These are phyloP conservation scores for Neocatenulostroma microsporum DNA, from an alignment of 2,329 filamentous ascomycete genomes.

Conservation along the genomic window DNA sequence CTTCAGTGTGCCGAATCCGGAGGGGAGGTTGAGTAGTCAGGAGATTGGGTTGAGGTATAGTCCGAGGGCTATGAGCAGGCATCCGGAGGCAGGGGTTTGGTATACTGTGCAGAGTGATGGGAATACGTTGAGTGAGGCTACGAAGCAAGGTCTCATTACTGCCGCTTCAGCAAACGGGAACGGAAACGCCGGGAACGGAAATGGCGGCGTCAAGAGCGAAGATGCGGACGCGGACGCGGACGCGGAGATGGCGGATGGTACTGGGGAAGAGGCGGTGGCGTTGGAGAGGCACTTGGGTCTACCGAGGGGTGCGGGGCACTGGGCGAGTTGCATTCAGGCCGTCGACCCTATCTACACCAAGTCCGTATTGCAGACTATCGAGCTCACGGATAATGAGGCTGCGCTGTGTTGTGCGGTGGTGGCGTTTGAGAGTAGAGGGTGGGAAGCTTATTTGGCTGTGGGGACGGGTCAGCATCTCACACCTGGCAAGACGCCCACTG, in stretches of 20 bases:
- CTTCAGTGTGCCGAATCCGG: slow-evolving; percentile 53
- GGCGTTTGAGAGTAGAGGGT: slow-evolving; percentile 78
- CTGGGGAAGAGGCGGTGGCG: slow-evolving; percentile 10
- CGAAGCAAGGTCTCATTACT: slow-evolving; percentile 6
- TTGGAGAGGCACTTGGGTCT: slow-evolving; percentile 72
- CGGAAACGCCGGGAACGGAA: no score
- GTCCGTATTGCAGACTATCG: slow-evolving; percentile 61
- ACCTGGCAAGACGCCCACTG: slow-evolving; percentile 12
- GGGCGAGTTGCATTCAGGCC: slow-evolving; percentile 92
- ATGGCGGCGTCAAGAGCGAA: no score
- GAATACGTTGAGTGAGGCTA: slow-evolving; percentile 57
- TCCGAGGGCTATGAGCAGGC: slow-evolving; percentile 75
- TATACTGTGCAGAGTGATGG: slow-evolving; percentile 94
- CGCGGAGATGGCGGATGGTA: background rate
- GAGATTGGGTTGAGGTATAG: slow-evolving; percentile 62
- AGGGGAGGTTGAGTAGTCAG: slow-evolving; percentile 16
- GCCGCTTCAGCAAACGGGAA: no score
- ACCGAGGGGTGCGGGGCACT: slow-evolving; percentile 72
- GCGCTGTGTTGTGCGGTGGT: slow-evolving; percentile 80
- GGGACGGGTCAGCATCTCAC: slow-evolving; percentile 84
- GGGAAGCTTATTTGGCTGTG: slow-evolving; percentile 85
- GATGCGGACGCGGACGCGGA: slow-evolving; percentile 5
- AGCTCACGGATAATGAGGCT: slow-evolving; percentile 83
- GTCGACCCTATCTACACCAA: slow-evolving; percentile 61
- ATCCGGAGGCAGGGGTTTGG: slow-evolving; percentile 81